Conservation (phyloP, 495 filamentous ascomycete genomes). For the Neurospora sp. region DNA sequence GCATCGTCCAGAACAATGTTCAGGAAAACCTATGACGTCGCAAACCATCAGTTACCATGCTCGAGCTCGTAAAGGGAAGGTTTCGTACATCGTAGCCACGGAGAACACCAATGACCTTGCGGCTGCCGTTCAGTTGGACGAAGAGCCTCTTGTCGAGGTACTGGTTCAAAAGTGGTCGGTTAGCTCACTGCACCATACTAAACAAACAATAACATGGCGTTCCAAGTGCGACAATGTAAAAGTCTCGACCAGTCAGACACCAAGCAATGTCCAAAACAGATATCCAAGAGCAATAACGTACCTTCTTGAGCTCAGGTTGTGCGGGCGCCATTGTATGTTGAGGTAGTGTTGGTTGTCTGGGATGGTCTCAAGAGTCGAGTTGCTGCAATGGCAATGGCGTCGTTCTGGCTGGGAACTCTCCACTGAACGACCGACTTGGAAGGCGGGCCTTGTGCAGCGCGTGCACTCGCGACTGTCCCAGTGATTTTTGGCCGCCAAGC, state of each 20-base stretch:
- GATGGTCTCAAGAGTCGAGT: neutral
- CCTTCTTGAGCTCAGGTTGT: constrained; percentile 98
- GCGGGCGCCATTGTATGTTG: constrained; percentile 83
- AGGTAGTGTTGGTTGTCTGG: constrained; percentile 1
- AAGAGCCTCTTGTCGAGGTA: constrained; percentile 99
- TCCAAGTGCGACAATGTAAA: neutral
- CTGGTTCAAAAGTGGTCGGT: constrained; percentile 34
- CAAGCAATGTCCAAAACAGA: neutral
- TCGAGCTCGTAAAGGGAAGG: neutral
- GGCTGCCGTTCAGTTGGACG: constrained; percentile 93
- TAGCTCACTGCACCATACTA: neutral
- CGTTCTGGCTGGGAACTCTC: neutral
- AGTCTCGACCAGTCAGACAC: neutral
- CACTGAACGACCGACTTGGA: constrained; percentile 3
- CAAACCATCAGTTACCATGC: neutral
- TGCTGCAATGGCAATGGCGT: constrained; percentile 1
- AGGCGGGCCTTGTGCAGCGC: neutral
- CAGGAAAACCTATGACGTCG: constrained; percentile 68
- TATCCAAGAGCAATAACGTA: constrained; percentile 23
- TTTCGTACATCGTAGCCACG: constrained; percentile 84
- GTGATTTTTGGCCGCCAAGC: constrained; percentile 3
- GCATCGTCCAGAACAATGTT: constrained; percentile 98
- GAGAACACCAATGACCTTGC: constrained; percentile 90
- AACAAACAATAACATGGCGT: neutral
- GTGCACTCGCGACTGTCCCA: neutral